These are phyloP conservation scores for Fusarium kyushuense DNA, from an alignment of 2,329 filamentous ascomycete genomes.

Conservation along the genomic window DNA sequence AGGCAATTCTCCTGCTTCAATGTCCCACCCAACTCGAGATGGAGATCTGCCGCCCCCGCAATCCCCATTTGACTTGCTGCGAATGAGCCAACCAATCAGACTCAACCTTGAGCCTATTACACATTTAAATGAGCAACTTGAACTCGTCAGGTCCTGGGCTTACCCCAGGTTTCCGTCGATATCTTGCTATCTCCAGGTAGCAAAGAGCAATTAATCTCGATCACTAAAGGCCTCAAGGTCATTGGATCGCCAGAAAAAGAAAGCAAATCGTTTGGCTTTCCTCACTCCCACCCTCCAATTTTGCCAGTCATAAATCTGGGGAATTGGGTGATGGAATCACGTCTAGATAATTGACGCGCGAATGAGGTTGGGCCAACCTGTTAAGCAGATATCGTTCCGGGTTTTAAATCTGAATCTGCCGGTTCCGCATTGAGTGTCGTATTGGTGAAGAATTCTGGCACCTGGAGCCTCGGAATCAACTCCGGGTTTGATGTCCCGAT, in stretches of 20 bases:
- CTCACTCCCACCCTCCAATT: slow-evolving; percentile 25
- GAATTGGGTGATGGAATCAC: slow-evolving; percentile 45
- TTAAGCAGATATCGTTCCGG: slow-evolving; percentile 24
- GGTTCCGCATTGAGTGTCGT: slow-evolving; percentile 31
- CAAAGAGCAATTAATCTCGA: slow-evolving; percentile 39
- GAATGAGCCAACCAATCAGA: slow-evolving; percentile 27
- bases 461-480: slow-evolving; percentile 15
- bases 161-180: slow-evolving; percentile 48
- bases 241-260: slow-evolving; percentile 41
- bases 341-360: slow-evolving; percentile 38
- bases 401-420: slow-evolving; percentile 40
- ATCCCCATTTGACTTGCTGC: slow-evolving; percentile 31
- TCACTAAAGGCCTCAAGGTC: slow-evolving; percentile 42
- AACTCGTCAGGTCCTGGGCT: slow-evolving; percentile 27
- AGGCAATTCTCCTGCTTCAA: slow-evolving; percentile 13
- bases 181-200: slow-evolving; percentile 39
- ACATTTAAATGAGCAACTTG: slow-evolving; percentile 44
- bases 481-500: slow-evolving; percentile 27
- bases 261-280: slow-evolving; percentile 26
- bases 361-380: slow-evolving; percentile 40
- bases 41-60: slow-evolving; percentile 48
- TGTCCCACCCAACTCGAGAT: slow-evolving; percentile 22
- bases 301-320: slow-evolving; percentile 23
- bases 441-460: slow-evolving; percentile 12
- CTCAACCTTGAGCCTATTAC: slow-evolving; percentile 30